These are phyloP conservation scores for Sarocladium oryzae DNA, from an alignment of 2,329 filamentous ascomycete species.

Conservation along the genomic window DNA sequence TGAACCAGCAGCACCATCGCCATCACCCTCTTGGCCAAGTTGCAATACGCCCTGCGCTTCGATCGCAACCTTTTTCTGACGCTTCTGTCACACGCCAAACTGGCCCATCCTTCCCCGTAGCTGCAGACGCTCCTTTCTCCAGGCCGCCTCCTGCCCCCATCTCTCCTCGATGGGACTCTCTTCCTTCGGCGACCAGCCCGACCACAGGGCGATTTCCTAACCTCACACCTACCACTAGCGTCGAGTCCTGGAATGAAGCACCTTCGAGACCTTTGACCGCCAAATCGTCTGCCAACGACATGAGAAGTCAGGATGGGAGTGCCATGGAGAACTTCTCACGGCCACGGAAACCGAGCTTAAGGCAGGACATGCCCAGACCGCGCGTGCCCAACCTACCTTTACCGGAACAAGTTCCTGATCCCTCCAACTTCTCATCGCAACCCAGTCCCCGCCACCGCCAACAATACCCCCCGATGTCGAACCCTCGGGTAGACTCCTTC, in stretches of 20 bases:
- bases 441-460: conserved; percentile 11
- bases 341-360: conserved; percentile 48
- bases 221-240: background rate
- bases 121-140: background rate
- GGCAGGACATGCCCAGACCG: conserved; percentile 31
- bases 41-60: background rate
- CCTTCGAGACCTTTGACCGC: conserved; percentile 23
- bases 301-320: conserved; percentile 28
- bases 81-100: background rate
- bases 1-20: background rate
- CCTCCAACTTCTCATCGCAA: background rate
- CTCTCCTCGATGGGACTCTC: conserved; percentile 9
- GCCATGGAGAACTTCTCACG: conserved; percentile 53
- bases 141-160: background rate
- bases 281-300: conserved; percentile 26
- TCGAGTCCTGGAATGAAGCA: conserved; percentile 14
- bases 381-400: conserved; percentile 21
- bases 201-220: background rate
- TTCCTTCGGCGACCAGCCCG: background rate
- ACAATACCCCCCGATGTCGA: background rate
- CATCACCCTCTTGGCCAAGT: background rate
- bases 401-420: conserved; percentile 21
- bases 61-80: background rate
- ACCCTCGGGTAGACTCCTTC: conserved; percentile 20
- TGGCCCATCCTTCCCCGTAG: background rate